These are phyloP conservation scores for Trichosporon coremiiforme DNA, from an alignment of 1,284 basidiomycete species.

Conservation along the genomic window DNA sequence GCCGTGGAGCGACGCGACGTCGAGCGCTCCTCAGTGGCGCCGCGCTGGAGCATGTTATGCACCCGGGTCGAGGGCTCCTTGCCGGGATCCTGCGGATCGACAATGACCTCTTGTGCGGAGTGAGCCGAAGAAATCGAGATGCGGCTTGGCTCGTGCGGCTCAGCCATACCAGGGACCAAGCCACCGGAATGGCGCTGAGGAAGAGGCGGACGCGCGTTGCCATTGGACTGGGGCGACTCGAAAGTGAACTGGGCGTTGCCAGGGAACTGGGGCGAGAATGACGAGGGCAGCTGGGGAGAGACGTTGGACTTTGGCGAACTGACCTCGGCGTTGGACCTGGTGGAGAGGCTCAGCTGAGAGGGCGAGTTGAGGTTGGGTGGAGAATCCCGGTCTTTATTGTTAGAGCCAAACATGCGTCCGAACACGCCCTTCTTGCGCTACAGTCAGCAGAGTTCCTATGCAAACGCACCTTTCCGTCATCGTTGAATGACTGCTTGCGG, in stretches of 20 bases:
- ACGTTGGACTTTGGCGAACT: neutral
- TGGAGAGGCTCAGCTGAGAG: conserved; percentile 27
- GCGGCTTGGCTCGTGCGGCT: conserved; percentile 16
- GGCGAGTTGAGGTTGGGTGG: conserved; percentile 24
- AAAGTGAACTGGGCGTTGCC: conserved; percentile 25
- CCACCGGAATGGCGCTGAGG: conserved; percentile 25
- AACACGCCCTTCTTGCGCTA: conserved; percentile 49
- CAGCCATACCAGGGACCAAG: conserved; percentile 18
- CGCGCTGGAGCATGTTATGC: conserved; percentile 18
- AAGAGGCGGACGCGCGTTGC: conserved; percentile 25
- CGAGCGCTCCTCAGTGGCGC: conserved; percentile 4
- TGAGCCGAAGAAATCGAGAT: conserved; percentile 19
- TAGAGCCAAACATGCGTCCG: conserved; percentile 52
- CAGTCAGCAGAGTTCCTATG: too few relatives aligned
- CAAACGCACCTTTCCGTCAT: conserved; percentile 41
- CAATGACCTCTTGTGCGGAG: conserved; percentile 22
- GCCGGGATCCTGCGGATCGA: conserved; percentile 10
- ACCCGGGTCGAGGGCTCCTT: conserved; percentile 20
- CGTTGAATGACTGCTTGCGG: conserved; percentile 36
- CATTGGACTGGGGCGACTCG: conserved; percentile 20
- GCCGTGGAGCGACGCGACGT: conserved; percentile 7
- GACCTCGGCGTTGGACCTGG: conserved; percentile 27
- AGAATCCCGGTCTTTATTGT: conserved; percentile 23
- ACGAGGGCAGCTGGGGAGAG: conserved; percentile 24
- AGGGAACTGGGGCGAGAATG: conserved; percentile 27